Base-by-base conservation (phyloP, 2,329 filamentous ascomycete genomes). In the Claviceps cyperi region DNA sequence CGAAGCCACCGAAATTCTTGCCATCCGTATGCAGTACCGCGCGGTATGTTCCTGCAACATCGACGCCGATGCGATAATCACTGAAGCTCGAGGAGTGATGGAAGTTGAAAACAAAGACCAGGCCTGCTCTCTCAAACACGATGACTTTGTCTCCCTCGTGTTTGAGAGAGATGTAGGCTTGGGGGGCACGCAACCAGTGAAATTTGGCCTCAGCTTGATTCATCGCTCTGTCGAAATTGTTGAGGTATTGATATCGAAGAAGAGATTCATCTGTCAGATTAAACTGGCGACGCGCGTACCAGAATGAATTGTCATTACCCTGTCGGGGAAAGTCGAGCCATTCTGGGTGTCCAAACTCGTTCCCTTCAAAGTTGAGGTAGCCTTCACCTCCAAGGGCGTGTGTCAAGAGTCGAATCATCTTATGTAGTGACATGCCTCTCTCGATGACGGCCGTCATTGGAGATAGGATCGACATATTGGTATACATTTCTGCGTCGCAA, bases 291-390 rank as follows among this genome's bases (percentile, higher is more conserved):
- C 92, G 81, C 2, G 90, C 90, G 63, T 95, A 95, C 81, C 87
- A 91, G 74, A 90, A 96, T 44, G 86, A 92, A 69, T 95, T 94
- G 61, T 82, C 71, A 69, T 96, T 96, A 52, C 92, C 92, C 60
- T 83, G 88, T 48, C 92, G 86, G 4, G 92, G 92, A 68, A 98
- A 98, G 66, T 98, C 92, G 39, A 98, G 84, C 92, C 92, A 98
- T 68, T 98, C 92, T 0, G 92, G 92, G 64, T 98, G 92, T 0
- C 92, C 92, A 62, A 98, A 98, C 67, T 98, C 92, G 67, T 98
- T 98, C 53, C 92, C 92, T 69, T 96, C 90, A 59, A 98, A 98
- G 71, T 97, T 98, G 49, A 98, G 84, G 63, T 95, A 98, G 39
- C 91, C 92, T 68, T 98, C 92, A 50, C 92, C 92, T 52, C 92